A percentile compares a stretch with the other conserved stretches of the same genome.
Conservation (phyloP, 1,284 basidiomycete species). For the Malassezia yamatoensis region DNA sequence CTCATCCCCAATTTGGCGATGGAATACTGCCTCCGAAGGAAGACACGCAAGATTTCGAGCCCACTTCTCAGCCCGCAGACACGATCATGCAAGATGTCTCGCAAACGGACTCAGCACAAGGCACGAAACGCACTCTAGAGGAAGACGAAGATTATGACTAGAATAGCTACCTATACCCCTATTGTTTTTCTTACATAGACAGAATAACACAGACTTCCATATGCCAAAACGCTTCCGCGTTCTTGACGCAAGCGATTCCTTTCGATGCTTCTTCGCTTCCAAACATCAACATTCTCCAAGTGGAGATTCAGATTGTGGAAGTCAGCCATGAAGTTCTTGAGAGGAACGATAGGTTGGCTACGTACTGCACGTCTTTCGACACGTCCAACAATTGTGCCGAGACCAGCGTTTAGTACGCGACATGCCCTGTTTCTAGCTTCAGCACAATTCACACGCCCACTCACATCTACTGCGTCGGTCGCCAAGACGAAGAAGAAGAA, state of each 20-base stretch:
- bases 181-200: no score
- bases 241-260: no score
- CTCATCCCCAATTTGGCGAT: slow-evolving; percentile 34
- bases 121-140: slow-evolving; percentile 37
- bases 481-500: slow-evolving; percentile 15
- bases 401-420: neutral
- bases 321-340: no score
- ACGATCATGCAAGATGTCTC: slow-evolving; percentile 19
- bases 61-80: neutral
- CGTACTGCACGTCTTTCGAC: neutral
- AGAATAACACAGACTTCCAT: no score
- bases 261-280: no score
- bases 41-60: neutral
- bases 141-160: slow-evolving; percentile 47
- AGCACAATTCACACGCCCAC: neutral
- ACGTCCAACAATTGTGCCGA: neutral
- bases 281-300: no score
- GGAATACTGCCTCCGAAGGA: slow-evolving; percentile 3
- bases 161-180: neutral
- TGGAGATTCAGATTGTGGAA: no score
- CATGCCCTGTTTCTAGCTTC: no score
- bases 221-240: no score
- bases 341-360: no score
- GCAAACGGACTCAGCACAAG: slow-evolving; percentile 19
- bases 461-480: neutral